phyloP scores from a whole-genome alignment of 2,329 filamentous ascomycete species.

The Fusarium proliferatum region DNA sequence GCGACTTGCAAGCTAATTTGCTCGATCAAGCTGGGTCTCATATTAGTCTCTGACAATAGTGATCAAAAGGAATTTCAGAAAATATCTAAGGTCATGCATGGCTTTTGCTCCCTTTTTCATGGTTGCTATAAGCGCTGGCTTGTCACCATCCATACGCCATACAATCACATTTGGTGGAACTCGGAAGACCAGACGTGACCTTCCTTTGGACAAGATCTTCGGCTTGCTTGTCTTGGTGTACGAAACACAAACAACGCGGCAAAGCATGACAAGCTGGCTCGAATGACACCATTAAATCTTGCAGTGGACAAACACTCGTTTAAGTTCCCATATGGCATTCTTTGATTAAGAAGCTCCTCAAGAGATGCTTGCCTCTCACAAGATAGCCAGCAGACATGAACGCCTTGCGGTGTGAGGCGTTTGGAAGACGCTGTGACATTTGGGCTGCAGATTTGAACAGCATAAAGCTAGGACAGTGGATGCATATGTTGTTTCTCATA shows the following conservation, averaged over 20 bases:
- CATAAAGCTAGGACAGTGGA: background rate
- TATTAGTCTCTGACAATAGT: slow-evolving; percentile 15
- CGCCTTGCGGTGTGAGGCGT: background rate
- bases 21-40: background rate
- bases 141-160: slow-evolving; percentile 14
- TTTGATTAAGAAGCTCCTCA: slow-evolving; percentile 9
- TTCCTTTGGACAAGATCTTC: slow-evolving; percentile 20
- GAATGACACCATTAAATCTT: slow-evolving; percentile 28
- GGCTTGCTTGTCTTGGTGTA: slow-evolving; percentile 21
- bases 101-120: slow-evolving; percentile 24
- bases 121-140: slow-evolving; percentile 17
- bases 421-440: background rate
- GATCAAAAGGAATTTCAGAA: background rate
- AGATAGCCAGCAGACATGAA: background rate
- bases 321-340: background rate
- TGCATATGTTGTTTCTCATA: background rate
- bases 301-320: slow-evolving; percentile 28
- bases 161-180: slow-evolving; percentile 32
- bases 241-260: slow-evolving; percentile 23
- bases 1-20: background rate
- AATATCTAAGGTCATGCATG: background rate
- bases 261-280: slow-evolving; percentile 20
- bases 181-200: slow-evolving; percentile 18
- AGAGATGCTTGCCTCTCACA: slow-evolving; percentile 9
- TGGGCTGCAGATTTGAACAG: background rate